Base-by-base conservation (phyloP, 164 flowering plant species). In the Liquidambar formosana region DNA sequence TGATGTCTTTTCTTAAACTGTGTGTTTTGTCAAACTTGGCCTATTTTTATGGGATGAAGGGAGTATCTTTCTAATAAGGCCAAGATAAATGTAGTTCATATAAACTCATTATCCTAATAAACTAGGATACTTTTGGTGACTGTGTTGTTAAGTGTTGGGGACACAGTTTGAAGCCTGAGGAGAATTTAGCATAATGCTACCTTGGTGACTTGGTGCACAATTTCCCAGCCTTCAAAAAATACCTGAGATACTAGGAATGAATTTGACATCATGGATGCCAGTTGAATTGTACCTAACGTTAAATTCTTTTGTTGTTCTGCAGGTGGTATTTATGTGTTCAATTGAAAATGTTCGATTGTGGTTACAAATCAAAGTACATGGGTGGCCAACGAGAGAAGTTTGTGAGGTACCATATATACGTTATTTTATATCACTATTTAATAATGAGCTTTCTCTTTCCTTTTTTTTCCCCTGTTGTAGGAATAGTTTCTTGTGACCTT, bases 301-400 rank as follows among this genome's bases (percentile, higher is more conserved):
- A n/a, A 23, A 38, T 46, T 38, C 57, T 54, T 49, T 64, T 65
- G 16, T 44, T 72, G 62, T 38, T 23, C 11, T 79, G 73, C 83
- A 80, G 86, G 73, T 61, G 63, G 64, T 71, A 67, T 70, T 33
- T 65, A 69, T 74, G 64, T 76, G 48, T 56, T 57, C 46, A 19
- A 15, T 61, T 54, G 60, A 83, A 67, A 66, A 87, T 87, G 91
- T 82, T 82, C 51, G 85, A 85, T 70, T 71, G 80, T 73, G 84
- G 81, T 52, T 72, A 78, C 74, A 89, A 86, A 77, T 73, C 88
- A 19, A 80, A 83, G 48, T 80, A 73, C 64, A 54, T 80, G 64
- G 78, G 75, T 71, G 89, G 85, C 38, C 90, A 82, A 61, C 73
- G 77, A 56, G 91, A 87, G 76, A 89, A 85, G 71, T 89, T 89